Conservation (phyloP, 179 eudicot genomes). For the Gypsophila paniculata region DNA sequence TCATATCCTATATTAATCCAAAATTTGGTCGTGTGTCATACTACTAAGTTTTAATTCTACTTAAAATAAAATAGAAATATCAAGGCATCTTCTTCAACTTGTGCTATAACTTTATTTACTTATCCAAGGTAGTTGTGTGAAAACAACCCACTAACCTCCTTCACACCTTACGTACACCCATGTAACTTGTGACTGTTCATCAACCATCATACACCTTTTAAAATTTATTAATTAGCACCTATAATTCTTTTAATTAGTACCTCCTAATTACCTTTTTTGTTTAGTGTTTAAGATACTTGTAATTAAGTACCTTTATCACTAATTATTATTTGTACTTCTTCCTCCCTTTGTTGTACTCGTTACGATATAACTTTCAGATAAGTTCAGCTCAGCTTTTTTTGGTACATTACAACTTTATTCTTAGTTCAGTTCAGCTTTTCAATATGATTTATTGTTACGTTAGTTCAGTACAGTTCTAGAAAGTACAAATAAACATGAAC, state of each 20-base stretch:
- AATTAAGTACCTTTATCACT: background rate
- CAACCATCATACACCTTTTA: conserved; percentile 24
- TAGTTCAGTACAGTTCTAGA: too few species aligned
- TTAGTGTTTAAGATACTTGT: background rate
- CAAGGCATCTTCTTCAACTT: conserved; percentile 18
- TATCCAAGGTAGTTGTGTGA: conserved; percentile 36
- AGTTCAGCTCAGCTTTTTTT: too few species aligned
- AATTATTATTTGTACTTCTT: background rate
- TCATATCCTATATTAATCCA: conserved; percentile 14
- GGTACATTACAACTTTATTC: too few species aligned
- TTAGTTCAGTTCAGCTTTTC: too few species aligned
- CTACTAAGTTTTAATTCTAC: background rate
- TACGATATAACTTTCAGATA: too few species aligned
- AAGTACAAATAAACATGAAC: too few species aligned
- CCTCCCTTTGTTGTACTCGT: too few species aligned
- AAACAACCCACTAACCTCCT: conserved; percentile 36
- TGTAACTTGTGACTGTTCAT: conserved; percentile 42
- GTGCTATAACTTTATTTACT: conserved; percentile 5
- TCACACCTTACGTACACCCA: conserved; percentile 30
- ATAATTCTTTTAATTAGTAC: background rate
- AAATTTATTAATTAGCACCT: conserved; percentile 7
- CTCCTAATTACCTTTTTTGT: background rate
- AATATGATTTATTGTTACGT: too few species aligned
- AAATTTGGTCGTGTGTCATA: conserved; percentile 21
- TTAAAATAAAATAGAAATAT: background rate